These are phyloP conservation scores for Dendrothele bispora DNA, from an alignment of 768 basidiomycete genomes.

Conservation along the genomic window DNA sequence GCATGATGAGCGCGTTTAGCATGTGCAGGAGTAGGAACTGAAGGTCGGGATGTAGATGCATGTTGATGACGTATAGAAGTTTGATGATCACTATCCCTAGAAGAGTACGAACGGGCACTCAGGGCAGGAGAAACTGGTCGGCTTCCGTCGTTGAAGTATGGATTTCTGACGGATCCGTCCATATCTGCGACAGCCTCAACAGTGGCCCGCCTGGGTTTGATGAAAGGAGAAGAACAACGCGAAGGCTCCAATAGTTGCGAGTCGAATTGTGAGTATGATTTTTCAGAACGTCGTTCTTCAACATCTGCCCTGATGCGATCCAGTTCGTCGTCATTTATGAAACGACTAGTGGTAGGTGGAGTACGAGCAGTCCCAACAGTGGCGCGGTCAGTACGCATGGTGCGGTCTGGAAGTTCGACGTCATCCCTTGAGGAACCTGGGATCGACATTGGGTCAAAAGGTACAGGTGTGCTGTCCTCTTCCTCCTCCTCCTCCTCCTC, in stretches of 20 bases:
- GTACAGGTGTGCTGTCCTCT: slow-evolving; percentile 26
- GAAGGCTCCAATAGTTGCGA: not conserved
- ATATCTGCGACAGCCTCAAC: not conserved
- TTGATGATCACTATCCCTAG: not conserved
- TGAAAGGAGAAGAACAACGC: not conserved
- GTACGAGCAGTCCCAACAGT: slow-evolving; percentile 43
- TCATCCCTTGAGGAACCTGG: slow-evolving; percentile 28
- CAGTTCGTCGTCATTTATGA: slow-evolving; percentile 59
- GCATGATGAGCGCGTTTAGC: slow-evolving; percentile 15
- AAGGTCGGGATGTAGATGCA: slow-evolving; percentile 22
- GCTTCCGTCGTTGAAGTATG: not conserved
- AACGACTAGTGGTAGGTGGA: slow-evolving; percentile 29
- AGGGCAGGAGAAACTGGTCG: not conserved
- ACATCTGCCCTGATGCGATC: slow-evolving; percentile 66
- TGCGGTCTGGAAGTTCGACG: slow-evolving; percentile 35
- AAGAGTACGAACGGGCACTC: not conserved
- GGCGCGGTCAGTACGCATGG: slow-evolving; percentile 54
- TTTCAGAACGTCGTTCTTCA: slow-evolving; percentile 60
- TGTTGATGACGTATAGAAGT: not conserved
- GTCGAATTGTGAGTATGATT: slow-evolving; percentile 5
- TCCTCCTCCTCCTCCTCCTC: slow-evolving; percentile 24
- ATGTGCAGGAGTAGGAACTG: slow-evolving; percentile 36
- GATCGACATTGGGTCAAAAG: slow-evolving; percentile 34
- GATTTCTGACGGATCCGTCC: not conserved
- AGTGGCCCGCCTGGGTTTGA: not conserved